Conservation (phyloP, 1,139 yeast species). For the Debaryomyces singareniensis region DNA sequence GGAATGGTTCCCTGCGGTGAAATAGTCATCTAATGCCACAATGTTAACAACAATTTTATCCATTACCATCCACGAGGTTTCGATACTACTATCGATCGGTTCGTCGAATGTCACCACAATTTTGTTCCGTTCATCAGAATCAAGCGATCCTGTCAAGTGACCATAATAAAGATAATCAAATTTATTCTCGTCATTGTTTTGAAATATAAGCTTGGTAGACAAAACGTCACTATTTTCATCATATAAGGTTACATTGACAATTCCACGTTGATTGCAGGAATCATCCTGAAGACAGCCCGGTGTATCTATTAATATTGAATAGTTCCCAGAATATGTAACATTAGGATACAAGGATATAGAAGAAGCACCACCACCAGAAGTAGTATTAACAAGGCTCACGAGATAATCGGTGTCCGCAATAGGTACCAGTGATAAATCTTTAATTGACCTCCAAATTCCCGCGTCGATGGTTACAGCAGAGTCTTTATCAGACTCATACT, state of each 20-base stretch:
- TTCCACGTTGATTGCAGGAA: conserved; percentile 67
- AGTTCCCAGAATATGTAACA: conserved; percentile 67
- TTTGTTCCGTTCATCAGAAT: conserved; percentile 32
- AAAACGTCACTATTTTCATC: conserved; percentile 41
- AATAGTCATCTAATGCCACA: conserved; percentile 41
- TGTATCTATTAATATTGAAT: conserved; percentile 66
- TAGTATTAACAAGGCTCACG: conserved; percentile 16
- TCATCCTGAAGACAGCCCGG: conserved; percentile 78
- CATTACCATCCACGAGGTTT: conserved; percentile 57
- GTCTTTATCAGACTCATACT: conserved; percentile 20
- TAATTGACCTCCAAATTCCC: conserved; percentile 30
- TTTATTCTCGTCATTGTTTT: conserved; percentile 73
- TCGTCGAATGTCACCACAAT: conserved; percentile 40
- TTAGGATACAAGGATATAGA: conserved; percentile 64
- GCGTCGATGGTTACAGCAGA: conserved; percentile 19
- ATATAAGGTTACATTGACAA: conserved; percentile 67
- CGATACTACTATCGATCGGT: conserved; percentile 18
- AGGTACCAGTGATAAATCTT: conserved; percentile 10
- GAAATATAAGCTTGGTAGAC: conserved; percentile 48
- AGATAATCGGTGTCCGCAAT: conserved; percentile 21
- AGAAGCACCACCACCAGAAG: conserved; percentile 17
- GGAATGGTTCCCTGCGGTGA: conserved; percentile 17
- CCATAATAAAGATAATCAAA: conserved; percentile 78
- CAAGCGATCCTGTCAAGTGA: conserved; percentile 44
- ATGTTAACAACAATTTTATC: conserved; percentile 59